Evolutionary conservation across 306 rosid species (phyloP), one percentile per base, ranked within the genome.

Genomic region (Hylodesmum podocarpum): DNA sequence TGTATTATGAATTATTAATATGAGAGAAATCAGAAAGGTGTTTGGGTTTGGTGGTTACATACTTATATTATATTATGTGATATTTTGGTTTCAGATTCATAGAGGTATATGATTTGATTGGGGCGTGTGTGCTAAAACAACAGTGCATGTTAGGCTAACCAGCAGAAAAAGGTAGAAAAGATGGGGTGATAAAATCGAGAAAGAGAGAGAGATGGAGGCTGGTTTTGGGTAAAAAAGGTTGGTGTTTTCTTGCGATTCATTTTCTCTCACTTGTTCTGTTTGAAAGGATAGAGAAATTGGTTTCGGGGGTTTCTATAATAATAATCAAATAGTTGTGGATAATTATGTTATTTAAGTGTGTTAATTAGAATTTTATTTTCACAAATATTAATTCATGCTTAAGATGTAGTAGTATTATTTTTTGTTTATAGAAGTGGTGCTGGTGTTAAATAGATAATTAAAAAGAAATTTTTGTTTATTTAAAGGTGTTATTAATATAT

Each of bases 51-150:
- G 58, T 82, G 39, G 72, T n/a, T n/a, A n/a, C n/a, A n/a, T n/a
- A n/a, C n/a, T n/a, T 16, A 6, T 51, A 51, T 9, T 51, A 21
- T 51, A 8, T 49, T 51, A 8, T 49, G 22, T 10, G 5, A 15
- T 40, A 25, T 14, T 14, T 25, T 31, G 22, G 7, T 16, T 19
- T 3, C 24, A 25, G 76, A 36, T n/a, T 46, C 34, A 41, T 43
- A 41, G 66, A 79, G 4, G 65, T 70, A 18, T 70, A 18, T 58
- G 72, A 81, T 75, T 64, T 79, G 86, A 76, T 81, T 70, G 40
- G 40, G 71, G 76, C 27, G 55, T 55, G 63, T 55, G 49, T 41
- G 39, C 43, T n/a, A 40, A 37, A 64, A 44, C 27, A 37, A 49
- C 72, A 34, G 7, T 10, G 67, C 50, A 55, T 33, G 49, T 4